Evolutionary conservation across 345 rosid genomes (phyloP), one percentile per base, ranked within the genome.

Genomic region (Isatis tinctoria): DNA sequence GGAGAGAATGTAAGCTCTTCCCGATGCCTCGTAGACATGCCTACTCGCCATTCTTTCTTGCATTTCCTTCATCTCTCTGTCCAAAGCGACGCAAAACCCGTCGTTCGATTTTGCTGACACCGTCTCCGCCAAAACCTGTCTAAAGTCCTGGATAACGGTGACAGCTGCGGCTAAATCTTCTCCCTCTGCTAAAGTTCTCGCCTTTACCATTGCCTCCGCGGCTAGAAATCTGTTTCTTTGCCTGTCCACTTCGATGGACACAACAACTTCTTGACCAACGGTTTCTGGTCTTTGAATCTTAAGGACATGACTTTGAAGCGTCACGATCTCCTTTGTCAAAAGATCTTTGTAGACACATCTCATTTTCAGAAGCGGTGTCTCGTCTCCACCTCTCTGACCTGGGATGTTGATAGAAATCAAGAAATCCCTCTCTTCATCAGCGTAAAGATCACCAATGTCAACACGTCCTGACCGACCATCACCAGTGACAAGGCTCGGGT

Each of bases 1-100:
- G 0, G 99, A 95, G 14, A 95, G 93, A 58, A 95, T 89, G 62
- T 92, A 95, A 36, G 97, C 99, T 69, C 99, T 86, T 18, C 99
- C 97, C 0, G 96, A 95, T 47, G 86, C 90, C 80, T 95, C 97
- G 7, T 95, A 95, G 26, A 92, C 92, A 65, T 92, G 96, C 77
- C 94, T 88, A 74, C 93, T 95, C 32, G 88, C 86, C 97, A 92
- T 90, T 82, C 99, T 84, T 74, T 92, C 98, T 77, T 92, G 97
- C 96, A 95, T 95, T 81, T 90, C 96, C 80, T 89, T 90, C 9
- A 95, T 90, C 90, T 95, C 99, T 0, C 87, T 88, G 14, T 95
- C 97, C 78, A 95, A 76, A 47, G 93, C 88, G 2, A 87, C 51
- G 67, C 96, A 92, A 28, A 92, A 87, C 71, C 86, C 83, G 63